These are phyloP conservation scores for Salvia sclarea DNA, from an alignment of 305 asterid species.

Conservation along the genomic window DNA sequence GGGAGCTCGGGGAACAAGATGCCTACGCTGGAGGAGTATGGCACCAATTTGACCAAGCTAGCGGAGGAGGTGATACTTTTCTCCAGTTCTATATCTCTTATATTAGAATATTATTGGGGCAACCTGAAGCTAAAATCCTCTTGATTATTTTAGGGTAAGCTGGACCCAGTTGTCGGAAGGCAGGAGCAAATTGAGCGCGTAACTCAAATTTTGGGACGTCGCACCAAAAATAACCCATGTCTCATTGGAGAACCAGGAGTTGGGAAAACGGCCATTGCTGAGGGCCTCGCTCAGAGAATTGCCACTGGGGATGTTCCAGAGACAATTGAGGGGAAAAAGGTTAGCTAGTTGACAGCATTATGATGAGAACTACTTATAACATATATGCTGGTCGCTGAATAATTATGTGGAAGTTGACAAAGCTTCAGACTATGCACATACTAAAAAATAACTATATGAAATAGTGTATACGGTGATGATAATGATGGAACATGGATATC, in stretches of 20 bases:
- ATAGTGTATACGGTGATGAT: not conserved
- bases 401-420: not conserved
- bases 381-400: not conserved
- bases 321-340: constrained; percentile 95
- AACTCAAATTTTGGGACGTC: constrained; percentile 90
- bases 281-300: constrained; percentile 96
- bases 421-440: not conserved
- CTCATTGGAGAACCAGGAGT: constrained; percentile 99
- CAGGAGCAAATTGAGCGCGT: constrained; percentile 90
- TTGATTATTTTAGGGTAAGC: constrained; percentile 67
- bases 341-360: constrained; percentile 29
- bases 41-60: constrained; percentile 92
- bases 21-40: constrained; percentile 98
- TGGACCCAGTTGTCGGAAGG: constrained; percentile 99
- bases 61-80: constrained; percentile 85
- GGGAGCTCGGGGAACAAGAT: constrained; percentile 89
- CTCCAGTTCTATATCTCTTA: constrained; percentile 21
- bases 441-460: not conserved
- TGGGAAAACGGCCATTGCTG: constrained; percentile 98
- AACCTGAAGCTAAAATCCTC: constrained; percentile 15
- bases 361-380: constrained; percentile 1
- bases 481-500: not conserved
- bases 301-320: constrained; percentile 96
- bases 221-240: constrained; percentile 95
- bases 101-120: constrained; percentile 14